A percentile compares a stretch with the other conserved stretches of the same genome.
phyloP scores from a whole-genome alignment of 768 basidiomycete species.

The Boletus tylopilopsis region DNA sequence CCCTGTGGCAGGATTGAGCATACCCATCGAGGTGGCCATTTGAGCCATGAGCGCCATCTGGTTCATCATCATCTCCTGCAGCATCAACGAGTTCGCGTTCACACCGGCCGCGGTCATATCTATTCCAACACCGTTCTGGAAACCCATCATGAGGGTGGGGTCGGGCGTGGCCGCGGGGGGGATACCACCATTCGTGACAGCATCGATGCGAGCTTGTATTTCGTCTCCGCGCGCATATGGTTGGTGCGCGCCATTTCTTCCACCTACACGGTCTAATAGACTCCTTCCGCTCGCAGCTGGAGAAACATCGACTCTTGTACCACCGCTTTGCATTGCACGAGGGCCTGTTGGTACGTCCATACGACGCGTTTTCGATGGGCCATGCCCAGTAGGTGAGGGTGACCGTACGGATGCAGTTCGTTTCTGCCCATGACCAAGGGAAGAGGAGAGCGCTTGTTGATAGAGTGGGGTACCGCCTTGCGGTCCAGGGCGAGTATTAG shows the following conservation, averaged over 20 bases:
- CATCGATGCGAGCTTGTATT: constrained; percentile 77
- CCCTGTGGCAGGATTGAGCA: constrained; percentile 57
- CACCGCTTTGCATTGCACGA: constrained; percentile 61
- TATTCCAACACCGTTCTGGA: constrained; percentile 42
- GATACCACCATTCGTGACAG: constrained; percentile 55
- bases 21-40: constrained; percentile 82
- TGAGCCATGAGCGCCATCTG: constrained; percentile 94
- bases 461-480: constrained; percentile 46
- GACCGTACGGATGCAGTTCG: constrained; percentile 64
- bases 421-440: constrained; percentile 52
- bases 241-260: constrained; percentile 37
- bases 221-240: constrained; percentile 50
- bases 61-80: constrained; percentile 90
- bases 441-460: constrained; percentile 71
- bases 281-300: constrained; percentile 45
- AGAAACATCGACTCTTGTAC: constrained; percentile 15
- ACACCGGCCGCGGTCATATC: constrained; percentile 43
- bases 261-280: constrained; percentile 80
- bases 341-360: constrained; percentile 82
- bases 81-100: constrained; percentile 64
- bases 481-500: constrained; percentile 42
- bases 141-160: constrained; percentile 43
- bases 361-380: constrained; percentile 68
- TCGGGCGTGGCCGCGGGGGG: constrained; percentile 33
- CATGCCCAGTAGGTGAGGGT: constrained; percentile 55